A percentile compares a stretch with the other conserved stretches of the same genome.
These are phyloP conservation scores for Metroxylon sagu DNA, from an alignment of 176 grass and related monocot genomes.

Conservation along the genomic window DNA sequence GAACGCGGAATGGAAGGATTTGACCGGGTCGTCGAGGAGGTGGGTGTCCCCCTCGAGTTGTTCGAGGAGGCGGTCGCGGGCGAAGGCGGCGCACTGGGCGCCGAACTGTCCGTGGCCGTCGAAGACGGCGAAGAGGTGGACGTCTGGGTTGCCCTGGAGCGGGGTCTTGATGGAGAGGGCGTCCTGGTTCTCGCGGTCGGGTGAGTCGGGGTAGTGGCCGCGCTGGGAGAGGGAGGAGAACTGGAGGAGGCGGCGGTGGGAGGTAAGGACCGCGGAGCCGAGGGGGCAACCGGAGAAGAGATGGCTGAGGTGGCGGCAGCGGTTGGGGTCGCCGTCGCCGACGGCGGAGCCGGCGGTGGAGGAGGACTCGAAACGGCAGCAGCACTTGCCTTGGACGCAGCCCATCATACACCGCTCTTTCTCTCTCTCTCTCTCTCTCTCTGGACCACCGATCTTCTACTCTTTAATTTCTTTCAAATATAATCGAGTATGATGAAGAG, in stretches of 20 bases:
- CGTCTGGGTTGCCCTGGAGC: conserved; percentile 53
- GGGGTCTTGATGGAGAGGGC: conserved; percentile 41
- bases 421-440: too few relatives aligned
- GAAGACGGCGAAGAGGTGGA: conserved; percentile 90
- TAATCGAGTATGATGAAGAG: too few relatives aligned
- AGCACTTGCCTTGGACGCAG: conserved; percentile 71
- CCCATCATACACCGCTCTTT: conserved; percentile 26
- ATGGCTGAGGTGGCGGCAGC: not conserved
- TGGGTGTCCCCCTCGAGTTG: conserved; percentile 18
- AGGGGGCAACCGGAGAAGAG: not conserved
- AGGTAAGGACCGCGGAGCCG: conserved; percentile 37
- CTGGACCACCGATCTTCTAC: too few relatives aligned
- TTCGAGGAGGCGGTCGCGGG: conserved; percentile 46
- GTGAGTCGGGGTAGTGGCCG: conserved; percentile 76
- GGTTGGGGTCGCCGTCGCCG: too few relatives aligned
- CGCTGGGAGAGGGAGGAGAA: conserved; percentile 53
- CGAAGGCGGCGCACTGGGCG: conserved; percentile 58
- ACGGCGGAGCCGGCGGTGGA: too few relatives aligned
- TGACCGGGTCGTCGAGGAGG: conserved; percentile 35
- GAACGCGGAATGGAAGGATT: conserved; percentile 46
- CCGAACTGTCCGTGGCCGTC: conserved; percentile 80
- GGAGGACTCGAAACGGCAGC: conserved; percentile 9
- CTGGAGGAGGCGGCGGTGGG: conserved; percentile 40
- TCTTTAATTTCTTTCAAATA: too few relatives aligned
- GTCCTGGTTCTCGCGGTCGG: conserved; percentile 73